Evolutionary conservation across 148 eudicot genomes (phyloP), one percentile per base, ranked within the genome.

Genomic region (Rhododendron griersonianum): DNA sequence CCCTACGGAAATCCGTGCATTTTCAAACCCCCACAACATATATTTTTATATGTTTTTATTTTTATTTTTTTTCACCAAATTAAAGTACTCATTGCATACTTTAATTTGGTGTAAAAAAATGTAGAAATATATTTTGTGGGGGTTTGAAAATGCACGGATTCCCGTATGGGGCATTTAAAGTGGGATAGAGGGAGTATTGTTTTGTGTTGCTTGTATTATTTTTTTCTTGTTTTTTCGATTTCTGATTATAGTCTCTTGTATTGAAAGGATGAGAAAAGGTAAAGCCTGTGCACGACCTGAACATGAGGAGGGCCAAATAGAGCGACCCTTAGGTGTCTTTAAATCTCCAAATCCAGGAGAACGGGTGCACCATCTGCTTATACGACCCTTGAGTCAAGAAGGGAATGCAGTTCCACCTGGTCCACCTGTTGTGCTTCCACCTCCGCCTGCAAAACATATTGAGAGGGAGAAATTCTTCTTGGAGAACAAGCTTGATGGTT

Each of bases 391-490:
- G 84, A 79, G 81, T 79, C 81, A 84, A 7, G 95, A 91, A 79
- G 78, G 37, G 96, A 92, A 81, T 10, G 84, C 25, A 89, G 57
- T 71, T 84, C 80, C 53, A 39, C 63, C 71, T 59, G 86, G 88
- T 85, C 86, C 92, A 53, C 90, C 92, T 71, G 91, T 91, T 41
- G 83, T 81, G 30, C 92, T 97, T 86, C 99, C 99, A 28, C 99
- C 99, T 45, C 99, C 99, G 0, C 99, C 99, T 44, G 92, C 99
- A 45, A 97, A 95, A 85, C 99, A 95, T 78, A 86, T 91, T 15
- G 99, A 97, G 91, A 89, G 99, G 73, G 95, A 97, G 89, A 97
- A 87, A 76, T 97, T 95, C 90, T 97, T 97, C 88, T 95, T 94
- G 90, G 98, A 94, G 89, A 95, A 94, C 88, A 93, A 89, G 86